Percentiles rank a stretch among this genome's conserved stretches.
These are phyloP conservation scores for Solanum pimpinellifolium DNA, from an alignment of 257 asterid species.

Conservation along the genomic window DNA sequence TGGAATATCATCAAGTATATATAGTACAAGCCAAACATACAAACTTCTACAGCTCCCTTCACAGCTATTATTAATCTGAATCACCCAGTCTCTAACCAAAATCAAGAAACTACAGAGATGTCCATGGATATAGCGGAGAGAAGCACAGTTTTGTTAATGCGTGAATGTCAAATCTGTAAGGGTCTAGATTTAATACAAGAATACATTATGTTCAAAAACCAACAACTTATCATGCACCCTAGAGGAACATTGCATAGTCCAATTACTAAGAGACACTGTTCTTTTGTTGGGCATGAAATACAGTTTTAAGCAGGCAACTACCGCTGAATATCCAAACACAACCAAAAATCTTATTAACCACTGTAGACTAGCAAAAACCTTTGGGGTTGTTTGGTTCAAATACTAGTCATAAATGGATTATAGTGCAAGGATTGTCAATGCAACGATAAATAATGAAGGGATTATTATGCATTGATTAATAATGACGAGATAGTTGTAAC, in stretches of 20 bases:
- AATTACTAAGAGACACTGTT: background rate
- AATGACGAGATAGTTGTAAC: background rate
- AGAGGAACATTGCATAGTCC: background rate
- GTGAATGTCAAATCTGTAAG: background rate
- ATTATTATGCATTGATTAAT: background rate
- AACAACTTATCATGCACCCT: background rate
- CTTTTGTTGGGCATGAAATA: background rate
- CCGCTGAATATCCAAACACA: background rate
- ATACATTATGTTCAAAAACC: background rate
- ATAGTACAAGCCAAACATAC: background rate
- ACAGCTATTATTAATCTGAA: background rate
- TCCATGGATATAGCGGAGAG: background rate
- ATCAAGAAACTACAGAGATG: background rate
- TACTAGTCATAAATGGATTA: background rate
- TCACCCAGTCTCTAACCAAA: background rate
- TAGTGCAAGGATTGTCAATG: background rate
- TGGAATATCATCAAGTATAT: background rate
- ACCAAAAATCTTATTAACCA: background rate
- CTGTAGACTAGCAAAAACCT: background rate
- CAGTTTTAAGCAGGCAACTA: background rate
- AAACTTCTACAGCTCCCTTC: background rate
- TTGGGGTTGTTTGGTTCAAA: background rate
- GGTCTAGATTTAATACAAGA: background rate
- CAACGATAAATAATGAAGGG: background rate
- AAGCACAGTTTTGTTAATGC: background rate